Conservation (phyloP, 306 rosid species). For the Dicorynia guianensis region DNA sequence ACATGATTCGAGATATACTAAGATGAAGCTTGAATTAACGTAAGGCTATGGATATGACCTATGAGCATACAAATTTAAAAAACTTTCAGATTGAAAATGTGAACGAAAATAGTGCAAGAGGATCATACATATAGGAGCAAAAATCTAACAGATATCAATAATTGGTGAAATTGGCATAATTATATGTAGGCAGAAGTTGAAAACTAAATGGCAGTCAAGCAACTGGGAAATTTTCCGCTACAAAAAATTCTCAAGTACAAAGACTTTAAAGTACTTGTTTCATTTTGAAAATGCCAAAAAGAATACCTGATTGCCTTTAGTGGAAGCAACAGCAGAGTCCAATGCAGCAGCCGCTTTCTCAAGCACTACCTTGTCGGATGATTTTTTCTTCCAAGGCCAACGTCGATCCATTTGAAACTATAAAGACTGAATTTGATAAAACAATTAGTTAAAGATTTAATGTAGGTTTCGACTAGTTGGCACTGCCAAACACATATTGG, state of each 20-base stretch:
- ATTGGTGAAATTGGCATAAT: constrained; percentile 12
- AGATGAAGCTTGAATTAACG: neutral
- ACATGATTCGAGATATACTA: neutral
- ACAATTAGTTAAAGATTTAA: constrained; percentile 11
- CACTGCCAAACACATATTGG: constrained; percentile 33
- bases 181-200: constrained; percentile 3
- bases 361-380: constrained; percentile 80
- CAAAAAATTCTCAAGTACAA: constrained; percentile 24
- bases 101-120: neutral
- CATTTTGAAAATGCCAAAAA: constrained; percentile 23
- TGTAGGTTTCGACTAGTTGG: neutral
- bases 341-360: constrained; percentile 77
- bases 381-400: constrained; percentile 99
- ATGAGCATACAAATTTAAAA: constrained; percentile 16
- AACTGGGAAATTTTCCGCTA: neutral
- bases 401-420: constrained; percentile 80
- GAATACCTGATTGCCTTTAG: constrained; percentile 65
- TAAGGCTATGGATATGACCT: neutral
- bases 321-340: constrained; percentile 55
- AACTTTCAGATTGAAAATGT: constrained; percentile 26
- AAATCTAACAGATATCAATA: neutral
- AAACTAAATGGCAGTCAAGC: constrained; percentile 23
- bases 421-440: constrained; percentile 33
- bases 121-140: neutral
- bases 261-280: neutral